Base-by-base conservation (phyloP, 495 filamentous ascomycete genomes). In the Glonium stellatum region DNA sequence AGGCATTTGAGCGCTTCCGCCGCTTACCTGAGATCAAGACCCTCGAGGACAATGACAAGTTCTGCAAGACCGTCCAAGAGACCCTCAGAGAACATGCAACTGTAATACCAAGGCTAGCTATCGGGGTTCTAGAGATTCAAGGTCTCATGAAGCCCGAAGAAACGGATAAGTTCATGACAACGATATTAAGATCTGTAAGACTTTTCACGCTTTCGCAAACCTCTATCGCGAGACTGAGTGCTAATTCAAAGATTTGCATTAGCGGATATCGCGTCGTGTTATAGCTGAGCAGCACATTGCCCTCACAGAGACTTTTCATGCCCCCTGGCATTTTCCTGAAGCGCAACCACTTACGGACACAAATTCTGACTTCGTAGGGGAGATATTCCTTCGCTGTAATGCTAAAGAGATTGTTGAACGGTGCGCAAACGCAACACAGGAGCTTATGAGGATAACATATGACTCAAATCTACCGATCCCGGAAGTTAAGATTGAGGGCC, bases 251-350 rank as follows among this genome's bases (percentile, higher is more conserved):
- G 35, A 47, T 27, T 23, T 21, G 9, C 50, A 39, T 25, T 68
- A 95, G 87, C 82, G 93, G 57, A 98, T 98, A 57, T 96, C 91
- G 34, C 86, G 93, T 52, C 84, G 93, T 39, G 92, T 97, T 54
- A 99, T 99, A 68, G 93, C 92, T 37, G 93, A 99, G 73, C 93
- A 97, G 65, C 93, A 99, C 67, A 81, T 99, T 27, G 90, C 93
- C 6, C 80, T 99, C n/a, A 96, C 91, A 13, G 92, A 97, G 66
- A 97, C 91, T 9, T 97, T 96, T 76, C 85, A 95, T 70, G 87
- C 87, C 0, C 88, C 88, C 12, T 95, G 89, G 84, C 90, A 96
- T 78, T 96, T 91, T 58, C 88, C 90, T 12, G 82, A 89, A 54
- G 86, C 89, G 1, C 85, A 87, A 61, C 70, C 75, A 57, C 77